Conservation (phyloP, 2,329 filamentous ascomycete species). For the Neofusicoccum ribis region DNA sequence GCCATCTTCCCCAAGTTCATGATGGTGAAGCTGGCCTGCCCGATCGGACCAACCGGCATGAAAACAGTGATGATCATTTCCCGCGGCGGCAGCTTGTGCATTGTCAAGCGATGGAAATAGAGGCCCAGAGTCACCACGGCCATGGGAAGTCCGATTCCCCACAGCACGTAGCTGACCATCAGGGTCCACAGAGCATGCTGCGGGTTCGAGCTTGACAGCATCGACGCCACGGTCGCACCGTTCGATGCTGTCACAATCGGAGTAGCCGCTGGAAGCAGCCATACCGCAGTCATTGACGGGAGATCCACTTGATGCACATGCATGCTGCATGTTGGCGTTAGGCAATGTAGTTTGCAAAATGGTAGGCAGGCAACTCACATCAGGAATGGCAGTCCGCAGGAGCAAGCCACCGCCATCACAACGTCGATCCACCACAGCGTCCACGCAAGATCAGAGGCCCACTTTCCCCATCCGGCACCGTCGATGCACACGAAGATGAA, state of each 20-base stretch:
- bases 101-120: conserved; percentile 68
- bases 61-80: conserved; percentile 70
- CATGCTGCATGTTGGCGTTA: neutral
- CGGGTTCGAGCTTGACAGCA: conserved; percentile 50
- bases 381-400: conserved; percentile 58
- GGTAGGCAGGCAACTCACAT: conserved; percentile 42
- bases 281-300: conserved; percentile 62
- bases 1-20: conserved; percentile 51
- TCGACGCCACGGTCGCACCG: conserved; percentile 64
- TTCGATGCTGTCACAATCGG: conserved; percentile 65
- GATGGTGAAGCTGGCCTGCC: conserved; percentile 65
- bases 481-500: conserved; percentile 59
- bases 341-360: neutral
- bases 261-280: conserved; percentile 66
- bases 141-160: conserved; percentile 64
- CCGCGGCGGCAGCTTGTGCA: conserved; percentile 65
- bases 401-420: conserved; percentile 46
- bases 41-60: conserved; percentile 65
- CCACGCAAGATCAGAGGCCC: conserved; percentile 54
- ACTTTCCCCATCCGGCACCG: conserved; percentile 36
- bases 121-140: conserved; percentile 64
- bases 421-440: conserved; percentile 53
- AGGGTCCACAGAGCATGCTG: conserved; percentile 62
- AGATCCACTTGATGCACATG: conserved; percentile 33
- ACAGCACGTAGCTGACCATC: conserved; percentile 66